Conservation (phyloP, 169 alveolate genomes). For the Ichthyophthirius multifiliis region DNA sequence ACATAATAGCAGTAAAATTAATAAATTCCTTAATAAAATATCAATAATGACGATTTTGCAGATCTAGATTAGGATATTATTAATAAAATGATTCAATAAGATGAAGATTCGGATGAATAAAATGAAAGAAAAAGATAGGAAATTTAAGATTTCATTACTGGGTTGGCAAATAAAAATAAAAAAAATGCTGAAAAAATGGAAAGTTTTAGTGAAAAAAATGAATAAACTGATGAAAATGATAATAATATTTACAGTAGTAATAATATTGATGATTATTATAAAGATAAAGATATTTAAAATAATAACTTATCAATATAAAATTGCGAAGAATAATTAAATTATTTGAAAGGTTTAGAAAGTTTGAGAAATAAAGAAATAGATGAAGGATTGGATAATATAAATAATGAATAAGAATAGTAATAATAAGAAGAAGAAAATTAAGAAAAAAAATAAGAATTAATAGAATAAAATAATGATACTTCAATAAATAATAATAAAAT, state of each 20-base stretch:
- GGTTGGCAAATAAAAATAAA: background rate
- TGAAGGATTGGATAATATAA: background rate
- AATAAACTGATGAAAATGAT: background rate
- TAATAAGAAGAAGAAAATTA: background rate
- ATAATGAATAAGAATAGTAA: conserved; percentile 6
- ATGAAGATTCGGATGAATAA: conserved; percentile 23
- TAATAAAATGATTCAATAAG: too few relatives aligned
- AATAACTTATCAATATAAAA: background rate
- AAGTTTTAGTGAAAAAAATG: background rate
- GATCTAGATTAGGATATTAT: conserved; percentile 5
- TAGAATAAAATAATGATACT: background rate
- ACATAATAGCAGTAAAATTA: background rate
- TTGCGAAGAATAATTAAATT: background rate
- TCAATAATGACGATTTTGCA: conserved; percentile 1
- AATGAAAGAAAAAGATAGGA: conserved; percentile 32
- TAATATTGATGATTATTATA: background rate
- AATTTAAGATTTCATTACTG: conserved; percentile 16
- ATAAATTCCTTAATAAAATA: background rate
- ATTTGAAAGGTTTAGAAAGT: background rate
- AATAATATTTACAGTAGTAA: background rate
- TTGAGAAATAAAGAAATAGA: background rate
- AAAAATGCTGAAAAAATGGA: background rate
- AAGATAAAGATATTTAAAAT: background rate
- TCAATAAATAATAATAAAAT: background rate
- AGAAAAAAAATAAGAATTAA: conserved; percentile 9